Percentiles rank a stretch among this genome's conserved stretches.
These are phyloP conservation scores for Saturnispora ahearnii DNA, from an alignment of 805 yeast genomes.

Conservation along the genomic window DNA sequence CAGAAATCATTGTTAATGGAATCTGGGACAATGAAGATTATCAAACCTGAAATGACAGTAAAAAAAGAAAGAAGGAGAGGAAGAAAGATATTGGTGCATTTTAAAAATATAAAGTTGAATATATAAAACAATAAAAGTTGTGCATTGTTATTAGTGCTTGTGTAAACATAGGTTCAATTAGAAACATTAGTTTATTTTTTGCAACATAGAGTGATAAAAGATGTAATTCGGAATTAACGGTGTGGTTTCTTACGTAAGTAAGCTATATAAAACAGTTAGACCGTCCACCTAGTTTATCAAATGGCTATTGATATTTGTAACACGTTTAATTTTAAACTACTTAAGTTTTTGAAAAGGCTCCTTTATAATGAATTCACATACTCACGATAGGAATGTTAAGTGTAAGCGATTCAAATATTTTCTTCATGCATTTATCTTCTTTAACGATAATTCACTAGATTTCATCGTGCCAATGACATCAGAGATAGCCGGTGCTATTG, in stretches of 20 bases:
- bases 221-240: slow-evolving; percentile 7
- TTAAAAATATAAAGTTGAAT: neutral
- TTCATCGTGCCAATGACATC: slow-evolving; percentile 31
- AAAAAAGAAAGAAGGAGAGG: neutral
- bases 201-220: neutral
- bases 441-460: slow-evolving; percentile 3
- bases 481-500: slow-evolving; percentile 33
- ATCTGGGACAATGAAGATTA: slow-evolving; percentile 31
- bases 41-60: neutral
- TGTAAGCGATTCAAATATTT: slow-evolving; percentile 6
- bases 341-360: neutral
- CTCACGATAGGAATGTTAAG: neutral
- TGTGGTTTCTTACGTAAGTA: neutral
- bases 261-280: neutral
- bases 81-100: too few relatives aligned
- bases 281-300: neutral
- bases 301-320: too few relatives aligned
- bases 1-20: slow-evolving; percentile 55
- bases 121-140: neutral
- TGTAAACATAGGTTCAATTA: neutral
- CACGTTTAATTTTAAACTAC: too few relatives aligned
- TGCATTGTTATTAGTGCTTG: neutral
- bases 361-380: neutral
- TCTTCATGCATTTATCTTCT: slow-evolving; percentile 5
- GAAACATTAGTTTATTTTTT: neutral